Percentiles rank a stretch among this genome's conserved stretches.
These are phyloP conservation scores for Arctostaphylos glauca DNA, from an alignment of 148 eudicot genomes.

Conservation along the genomic window DNA sequence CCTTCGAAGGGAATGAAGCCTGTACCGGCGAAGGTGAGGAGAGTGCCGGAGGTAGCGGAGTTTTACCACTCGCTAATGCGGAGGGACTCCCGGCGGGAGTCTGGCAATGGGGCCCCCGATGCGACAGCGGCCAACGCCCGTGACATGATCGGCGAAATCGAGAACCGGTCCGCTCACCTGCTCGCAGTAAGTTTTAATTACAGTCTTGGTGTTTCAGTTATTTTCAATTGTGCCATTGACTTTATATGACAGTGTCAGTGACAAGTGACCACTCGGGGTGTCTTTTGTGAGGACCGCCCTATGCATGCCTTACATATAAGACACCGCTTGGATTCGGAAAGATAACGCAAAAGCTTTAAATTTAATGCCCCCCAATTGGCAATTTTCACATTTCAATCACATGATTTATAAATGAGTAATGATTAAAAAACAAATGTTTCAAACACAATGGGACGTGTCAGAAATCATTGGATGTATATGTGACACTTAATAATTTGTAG, in stretches of 20 bases:
- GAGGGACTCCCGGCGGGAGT: constrained; percentile 71
- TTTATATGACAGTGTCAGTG: constrained; percentile 15
- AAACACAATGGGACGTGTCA: no score
- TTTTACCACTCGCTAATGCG: constrained; percentile 89
- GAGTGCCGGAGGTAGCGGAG: constrained; percentile 95
- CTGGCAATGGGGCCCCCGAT: constrained; percentile 41
- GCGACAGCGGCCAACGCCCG: constrained; percentile 50
- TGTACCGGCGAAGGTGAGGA: constrained; percentile 61
- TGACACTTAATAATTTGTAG: no score
- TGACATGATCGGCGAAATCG: constrained; percentile 88
- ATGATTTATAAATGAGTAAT: no score
- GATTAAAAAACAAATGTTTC: no score
- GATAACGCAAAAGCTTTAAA: constrained; percentile 7
- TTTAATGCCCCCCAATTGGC: constrained; percentile 7
- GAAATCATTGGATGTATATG: no score
- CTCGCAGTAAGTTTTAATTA: constrained; percentile 53
- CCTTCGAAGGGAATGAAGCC: constrained; percentile 41
- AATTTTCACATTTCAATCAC: constrained; percentile 4
- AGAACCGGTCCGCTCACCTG: constrained; percentile 75
- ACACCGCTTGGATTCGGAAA: constrained; percentile 34
- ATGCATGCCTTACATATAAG: constrained; percentile 26
- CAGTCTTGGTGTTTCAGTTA: constrained; percentile 9
- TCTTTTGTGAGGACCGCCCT: constrained; percentile 27
- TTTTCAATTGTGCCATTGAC: constrained; percentile 34
- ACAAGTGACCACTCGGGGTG: constrained; percentile 20